phyloP scores from a whole-genome alignment of 352 stramenopile species.

The Phytopythium oedochilum region DNA sequence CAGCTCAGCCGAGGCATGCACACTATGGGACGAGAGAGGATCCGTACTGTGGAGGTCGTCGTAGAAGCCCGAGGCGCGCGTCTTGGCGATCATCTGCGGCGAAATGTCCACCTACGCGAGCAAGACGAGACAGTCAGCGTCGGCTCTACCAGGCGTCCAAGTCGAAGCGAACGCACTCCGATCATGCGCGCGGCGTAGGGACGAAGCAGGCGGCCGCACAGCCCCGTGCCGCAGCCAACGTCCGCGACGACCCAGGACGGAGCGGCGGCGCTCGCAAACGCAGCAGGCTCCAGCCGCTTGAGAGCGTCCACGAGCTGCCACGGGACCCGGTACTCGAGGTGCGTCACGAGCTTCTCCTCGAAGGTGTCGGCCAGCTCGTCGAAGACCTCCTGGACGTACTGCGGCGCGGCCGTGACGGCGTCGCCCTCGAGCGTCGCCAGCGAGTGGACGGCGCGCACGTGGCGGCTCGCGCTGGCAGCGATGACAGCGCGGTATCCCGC shows the following conservation, averaged over 20 bases:
- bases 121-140: too few relatives aligned
- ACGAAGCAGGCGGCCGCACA: constrained; percentile 64
- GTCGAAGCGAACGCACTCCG: constrained; percentile 26
- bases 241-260: constrained; percentile 40
- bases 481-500: constrained; percentile 47
- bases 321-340: constrained; percentile 74
- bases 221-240: constrained; percentile 70
- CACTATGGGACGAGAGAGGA: neutral
- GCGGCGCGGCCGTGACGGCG: constrained; percentile 42
- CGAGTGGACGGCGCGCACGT: constrained; percentile 59
- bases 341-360: constrained; percentile 76
- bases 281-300: constrained; percentile 29
- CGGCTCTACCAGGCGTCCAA: too few relatives aligned
- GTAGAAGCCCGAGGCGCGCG: constrained; percentile 50
- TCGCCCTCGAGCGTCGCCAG: constrained; percentile 57
- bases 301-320: constrained; percentile 74
- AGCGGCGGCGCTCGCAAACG: constrained; percentile 11
- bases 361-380: constrained; percentile 76
- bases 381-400: constrained; percentile 75
- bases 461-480: constrained; percentile 14
- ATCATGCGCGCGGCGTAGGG: constrained; percentile 49
- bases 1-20: too few relatives aligned
- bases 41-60: constrained; percentile 65
- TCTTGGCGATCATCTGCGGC: constrained; percentile 79
- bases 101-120: constrained; percentile 78